Base-by-base conservation (phyloP, 108 stramenopile species). In the Cyclotella cryptica region DNA sequence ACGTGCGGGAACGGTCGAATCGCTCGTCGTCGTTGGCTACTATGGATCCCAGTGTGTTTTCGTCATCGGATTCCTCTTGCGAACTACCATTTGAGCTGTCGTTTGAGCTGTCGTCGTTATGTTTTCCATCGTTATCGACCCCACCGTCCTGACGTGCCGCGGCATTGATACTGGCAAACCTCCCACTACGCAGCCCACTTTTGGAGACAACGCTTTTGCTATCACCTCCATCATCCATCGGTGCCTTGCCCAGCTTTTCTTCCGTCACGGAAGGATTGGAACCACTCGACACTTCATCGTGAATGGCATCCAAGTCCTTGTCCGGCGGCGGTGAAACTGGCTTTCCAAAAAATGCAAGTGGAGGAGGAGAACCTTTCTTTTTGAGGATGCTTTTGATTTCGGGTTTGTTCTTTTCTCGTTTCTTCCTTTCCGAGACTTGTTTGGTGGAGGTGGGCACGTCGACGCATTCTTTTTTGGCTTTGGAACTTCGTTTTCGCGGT, bases 241-340 rank as follows among this genome's bases (percentile, higher is more conserved):
- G 24, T 12, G 10, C 54, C 35, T 24, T 10, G 14, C 40, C 35
- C n/a, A 22, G 14, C 42, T 81, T 81, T 10, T 22, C 7, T 66
- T 81, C 81, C 9, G 60, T 69, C 42, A 81, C 69, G 19, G 54
- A 54, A n/a, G 81, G 81, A 51, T 75, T 69, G 5, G 81, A 81
- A 46, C 57, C 81, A 28, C 44, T 43, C n/a, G 69, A 67, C 17
- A 51, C 43, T 3, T 58, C 62, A 49, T 22, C 42, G 15, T 69
- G 22, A 46, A 49, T 35, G 35, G 24, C 59, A 19, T 42, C 63
- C 24, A 18, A 10, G 28, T 54, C 64, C 35, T 35, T 41, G n/a
- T 43, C 52, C 12, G 28, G 26, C 27, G 57, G 24, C 3, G 43
- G 1, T n/a, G 46, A 10, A 10, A 69, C 75, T 0, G 75, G 75